Evolutionary conservation across 2,329 filamentous ascomycete genomes (phyloP), one percentile per base, ranked within the genome.

Genomic region (Talaromyces sp.): DNA sequence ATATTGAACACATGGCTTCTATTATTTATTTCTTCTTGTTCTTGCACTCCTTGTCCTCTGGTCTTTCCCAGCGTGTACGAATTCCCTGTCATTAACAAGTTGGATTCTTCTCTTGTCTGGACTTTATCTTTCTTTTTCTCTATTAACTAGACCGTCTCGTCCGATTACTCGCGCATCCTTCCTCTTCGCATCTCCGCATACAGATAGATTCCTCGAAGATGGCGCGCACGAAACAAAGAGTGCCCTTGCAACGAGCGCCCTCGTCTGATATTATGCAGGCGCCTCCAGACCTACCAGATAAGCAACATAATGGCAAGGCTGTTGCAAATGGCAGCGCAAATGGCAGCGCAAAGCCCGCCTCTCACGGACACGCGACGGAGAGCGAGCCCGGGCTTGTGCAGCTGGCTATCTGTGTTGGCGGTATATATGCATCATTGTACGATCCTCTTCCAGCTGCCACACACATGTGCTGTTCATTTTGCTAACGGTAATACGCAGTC

Each of bases 341-440:
- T 6, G 8, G 72, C 56, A 59, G 67, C 57, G 43, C 26, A 27
- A 58, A 38, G 19, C 11, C 26, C n/a, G 12, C 14, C 32, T 29
- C 56, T 11, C 46, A 38, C 21, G 29, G 24, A 46, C 55, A 55
- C 48, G 54, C 41, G 35, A 50, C 59, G 11, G 48, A 32, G 31
- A 32, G 70, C 64, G 65, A 65, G 62, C 62, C 88, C 9, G 89
- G 90, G 4, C 72, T 91, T 31, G 71, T 89, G 69, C 89, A 96
- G 75, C 84, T 97, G 59, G 77, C 92, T 54, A 85, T 96, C 63
- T 93, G 92, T 65, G 91, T 97, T n/a, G 87, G 87, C 7, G 94
- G 94, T 62, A 99, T 99, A 68, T 99, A 99, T 75, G 91, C 89
- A 38, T 96, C 92, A 38, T 99, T 99, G 93, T 97, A 84, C 63